Base-by-base conservation (phyloP, 140 eudicot genomes). In the Cichorium intybus region DNA sequence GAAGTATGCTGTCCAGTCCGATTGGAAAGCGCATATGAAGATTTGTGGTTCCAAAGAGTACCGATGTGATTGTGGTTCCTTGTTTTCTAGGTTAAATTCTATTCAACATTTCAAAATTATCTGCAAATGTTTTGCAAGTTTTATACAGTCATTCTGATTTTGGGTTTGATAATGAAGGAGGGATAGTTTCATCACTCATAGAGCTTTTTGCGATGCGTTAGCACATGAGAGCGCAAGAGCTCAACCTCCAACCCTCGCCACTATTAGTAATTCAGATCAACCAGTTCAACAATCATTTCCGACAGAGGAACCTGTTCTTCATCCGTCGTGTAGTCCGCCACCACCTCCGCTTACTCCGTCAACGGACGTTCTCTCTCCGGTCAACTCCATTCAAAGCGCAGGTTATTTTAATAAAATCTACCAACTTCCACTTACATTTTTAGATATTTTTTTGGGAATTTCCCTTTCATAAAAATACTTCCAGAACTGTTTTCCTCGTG, bases 1-100 rank as follows among this genome's bases (percentile, higher is more conserved):
- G 70, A 87, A 78, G 28, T 90, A 90, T 52, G 97, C 96, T 7
- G 97, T 90, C 0, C 89, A 80, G 51, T 90, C 97, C 15, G 97
- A 90, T 62, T 90, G 96, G 94, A 90, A 87, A 64, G 97, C 97
- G 10, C 97, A 90, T 63, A 80, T 87, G 88, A 90, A 87, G 60
- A 84, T 86, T 28, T 90, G 97, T 51, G 97, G 97, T 2, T 69
- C 96, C 7, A 70, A 81, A 22, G 96, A 90, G 78, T 90, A 90
- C 56, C 65, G 79, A 62, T 90, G 97, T 14, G 97, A 90, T 72
- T 90, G 97, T 37, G 97, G 97, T 60, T 87, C 97, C 57, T 66
- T 90, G 27, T 90, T 90, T 70, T 84, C 95, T 1, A 87, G 97
- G 97, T 88, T 29, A 24, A 1, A n/a, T 43, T n/a, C 18, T 4